These are phyloP conservation scores for Plasmodium malariae DNA, from an alignment of 169 alveolate genomes.

Conservation along the genomic window DNA sequence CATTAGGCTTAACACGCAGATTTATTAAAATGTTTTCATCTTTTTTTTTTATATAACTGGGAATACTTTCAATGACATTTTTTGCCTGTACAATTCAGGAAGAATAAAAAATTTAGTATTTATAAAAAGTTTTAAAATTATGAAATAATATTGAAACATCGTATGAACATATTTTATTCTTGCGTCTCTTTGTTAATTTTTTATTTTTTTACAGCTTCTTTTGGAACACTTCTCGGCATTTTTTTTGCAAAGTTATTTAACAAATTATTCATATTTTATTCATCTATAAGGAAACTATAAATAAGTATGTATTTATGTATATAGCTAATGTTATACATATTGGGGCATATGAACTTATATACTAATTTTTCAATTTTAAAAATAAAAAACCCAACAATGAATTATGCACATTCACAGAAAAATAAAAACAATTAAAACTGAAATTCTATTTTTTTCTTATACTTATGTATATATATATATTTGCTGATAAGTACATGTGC, in stretches of 20 bases:
- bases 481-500: no score
- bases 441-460: no score
- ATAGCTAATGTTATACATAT: background rate
- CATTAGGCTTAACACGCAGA: constrained; percentile 71
- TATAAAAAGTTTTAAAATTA: constrained; percentile 2
- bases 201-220: constrained; percentile 46
- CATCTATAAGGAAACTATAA: background rate
- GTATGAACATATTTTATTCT: background rate
- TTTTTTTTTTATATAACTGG: constrained; percentile 63
- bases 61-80: constrained; percentile 25
- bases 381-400: no score
- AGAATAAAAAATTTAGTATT: constrained; percentile 9
- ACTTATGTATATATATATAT: no score
- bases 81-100: constrained; percentile 29
- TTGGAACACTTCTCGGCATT: constrained; percentile 50
- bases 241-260: constrained; percentile 35
- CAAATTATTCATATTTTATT: constrained; percentile 12
- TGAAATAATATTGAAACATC: no score
- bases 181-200: constrained; percentile 4
- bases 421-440: no score
- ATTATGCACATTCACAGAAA: no score
- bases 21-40: constrained; percentile 50
- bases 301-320: background rate
- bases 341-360: no score
- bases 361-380: no score